A percentile compares a stretch with the other conserved stretches of the same genome.
These are phyloP conservation scores for Cutaneotrichosporon mucoides DNA, from an alignment of 1,284 basidiomycete species.

Conservation along the genomic window DNA sequence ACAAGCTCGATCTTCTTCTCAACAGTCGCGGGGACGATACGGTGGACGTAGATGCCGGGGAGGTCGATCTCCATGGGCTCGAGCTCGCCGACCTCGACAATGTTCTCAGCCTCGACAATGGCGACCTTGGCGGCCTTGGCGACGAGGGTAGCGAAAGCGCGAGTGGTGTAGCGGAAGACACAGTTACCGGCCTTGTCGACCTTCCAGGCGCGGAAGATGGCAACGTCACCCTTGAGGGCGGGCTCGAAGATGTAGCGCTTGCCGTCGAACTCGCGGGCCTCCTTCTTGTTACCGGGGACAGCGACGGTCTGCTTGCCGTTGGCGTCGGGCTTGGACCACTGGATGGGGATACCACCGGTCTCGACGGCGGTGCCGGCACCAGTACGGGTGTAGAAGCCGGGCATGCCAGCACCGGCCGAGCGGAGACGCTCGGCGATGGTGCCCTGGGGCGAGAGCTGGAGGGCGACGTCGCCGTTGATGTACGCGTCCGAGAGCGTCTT, in stretches of 20 bases:
- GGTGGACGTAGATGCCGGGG: conserved; percentile 81
- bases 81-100: conserved; percentile 79
- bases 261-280: conserved; percentile 73
- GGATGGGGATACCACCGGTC: conserved; percentile 60
- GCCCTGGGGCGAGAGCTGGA: conserved; percentile 88
- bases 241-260: conserved; percentile 82
- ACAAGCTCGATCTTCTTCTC: conserved; percentile 77
- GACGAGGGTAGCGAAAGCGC: conserved; percentile 84
- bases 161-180: conserved; percentile 80
- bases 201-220: conserved; percentile 91
- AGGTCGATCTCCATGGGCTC: conserved; percentile 76
- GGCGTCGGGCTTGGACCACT: conserved; percentile 31
- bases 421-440: conserved; percentile 87
- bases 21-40: conserved; percentile 72
- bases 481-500: conserved; percentile 59
- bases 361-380: conserved; percentile 81
- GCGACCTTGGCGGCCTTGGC: conserved; percentile 84
- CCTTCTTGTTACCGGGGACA: conserved; percentile 70
- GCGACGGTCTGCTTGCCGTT: conserved; percentile 52
- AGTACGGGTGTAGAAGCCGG: conserved; percentile 93
- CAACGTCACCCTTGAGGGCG: conserved; percentile 79
- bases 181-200: conserved; percentile 85
- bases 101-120: conserved; percentile 91
- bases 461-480: conserved; percentile 70
- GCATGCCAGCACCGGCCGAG: conserved; percentile 89